Conservation (phyloP, 139 green algal genomes). For the Coccomyxa sp. region DNA sequence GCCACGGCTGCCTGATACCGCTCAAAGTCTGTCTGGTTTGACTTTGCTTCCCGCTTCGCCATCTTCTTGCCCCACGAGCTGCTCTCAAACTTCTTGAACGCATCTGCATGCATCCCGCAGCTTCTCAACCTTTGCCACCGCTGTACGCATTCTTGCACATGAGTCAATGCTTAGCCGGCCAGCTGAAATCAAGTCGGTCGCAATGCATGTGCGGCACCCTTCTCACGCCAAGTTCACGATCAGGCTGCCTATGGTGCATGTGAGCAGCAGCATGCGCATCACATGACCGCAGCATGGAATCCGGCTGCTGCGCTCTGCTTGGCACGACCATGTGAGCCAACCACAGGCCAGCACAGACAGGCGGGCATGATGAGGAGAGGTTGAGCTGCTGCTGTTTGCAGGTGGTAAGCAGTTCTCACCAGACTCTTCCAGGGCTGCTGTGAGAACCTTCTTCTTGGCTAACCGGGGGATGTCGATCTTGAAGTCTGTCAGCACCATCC, state of each 20-base stretch:
- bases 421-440: conserved; percentile 44
- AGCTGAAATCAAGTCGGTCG: no score
- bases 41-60: conserved; percentile 57
- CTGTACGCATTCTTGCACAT: no score
- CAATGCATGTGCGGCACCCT: no score
- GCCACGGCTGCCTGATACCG: conserved; percentile 22
- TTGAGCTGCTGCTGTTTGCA: neutral
- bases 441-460: conserved; percentile 86
- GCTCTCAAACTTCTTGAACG: conserved; percentile 80
- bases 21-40: conserved; percentile 87
- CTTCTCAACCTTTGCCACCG: no score
- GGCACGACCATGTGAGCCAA: neutral
- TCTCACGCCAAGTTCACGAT: no score
- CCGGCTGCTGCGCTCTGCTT: no score
- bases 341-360: neutral
- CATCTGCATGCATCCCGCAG: conserved; percentile 63
- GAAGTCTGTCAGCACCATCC: conserved; percentile 90
- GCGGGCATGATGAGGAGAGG: neutral
- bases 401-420: conserved; percentile 35
- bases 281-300: no score
- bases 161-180: no score
- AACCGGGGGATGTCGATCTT: conserved; percentile 87
- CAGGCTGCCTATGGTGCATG: no score
- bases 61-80: conserved; percentile 79
- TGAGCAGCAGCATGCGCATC: neutral